These are phyloP conservation scores for Penicillium oxalicum DNA, from an alignment of 2,329 filamentous ascomycete genomes.

Conservation along the genomic window DNA sequence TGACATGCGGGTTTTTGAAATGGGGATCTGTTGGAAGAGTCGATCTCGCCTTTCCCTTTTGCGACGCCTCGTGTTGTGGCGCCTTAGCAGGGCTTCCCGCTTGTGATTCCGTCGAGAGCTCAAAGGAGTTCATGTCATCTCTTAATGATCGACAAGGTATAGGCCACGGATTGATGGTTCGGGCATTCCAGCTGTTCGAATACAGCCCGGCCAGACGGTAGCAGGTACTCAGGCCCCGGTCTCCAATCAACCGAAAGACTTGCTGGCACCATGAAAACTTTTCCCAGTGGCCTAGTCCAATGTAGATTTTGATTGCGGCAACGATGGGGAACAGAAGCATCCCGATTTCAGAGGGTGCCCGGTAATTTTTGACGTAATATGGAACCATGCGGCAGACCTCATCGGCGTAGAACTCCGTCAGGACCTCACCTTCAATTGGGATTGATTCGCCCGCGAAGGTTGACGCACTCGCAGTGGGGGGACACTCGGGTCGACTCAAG, in stretches of 20 bases:
- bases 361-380: background rate
- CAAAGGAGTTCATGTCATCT: background rate
- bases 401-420: background rate
- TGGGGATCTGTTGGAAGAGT: too few relatives aligned
- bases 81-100: too few relatives aligned
- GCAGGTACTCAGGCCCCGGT: background rate
- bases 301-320: constrained; percentile 1
- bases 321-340: constrained; percentile 3
- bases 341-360: background rate
- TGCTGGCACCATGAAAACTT: constrained; percentile 5
- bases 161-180: background rate
- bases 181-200: background rate
- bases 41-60: too few relatives aligned
- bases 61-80: too few relatives aligned
- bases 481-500: background rate
- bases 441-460: too few relatives aligned
- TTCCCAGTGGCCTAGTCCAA: background rate
- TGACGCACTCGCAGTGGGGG: background rate
- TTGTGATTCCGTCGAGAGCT: background rate
- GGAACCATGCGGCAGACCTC: background rate
- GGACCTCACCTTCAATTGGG: background rate
- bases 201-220: background rate
- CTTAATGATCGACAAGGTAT: constrained; percentile 1
- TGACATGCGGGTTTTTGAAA: too few relatives aligned
- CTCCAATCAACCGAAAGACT: background rate